Percentiles rank a stretch among this genome's conserved stretches.
Conservation (phyloP, 306 rosid genomes). For the Erythrophleum fordii region DNA sequence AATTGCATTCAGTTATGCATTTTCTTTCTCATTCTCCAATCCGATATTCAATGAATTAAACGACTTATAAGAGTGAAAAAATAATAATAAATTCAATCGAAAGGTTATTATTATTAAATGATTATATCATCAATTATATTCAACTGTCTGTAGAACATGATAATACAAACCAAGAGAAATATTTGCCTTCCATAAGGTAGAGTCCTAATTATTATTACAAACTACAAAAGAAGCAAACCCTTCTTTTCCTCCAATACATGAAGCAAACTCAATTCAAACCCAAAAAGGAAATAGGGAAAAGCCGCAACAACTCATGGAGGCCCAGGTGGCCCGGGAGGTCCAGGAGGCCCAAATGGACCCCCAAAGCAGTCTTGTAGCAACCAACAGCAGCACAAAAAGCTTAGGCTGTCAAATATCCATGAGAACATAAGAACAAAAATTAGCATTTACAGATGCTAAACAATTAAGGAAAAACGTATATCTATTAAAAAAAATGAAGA, state of each 20-base stretch:
- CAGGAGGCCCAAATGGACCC: conserved; percentile 48
- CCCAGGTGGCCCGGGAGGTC: conserved; percentile 38
- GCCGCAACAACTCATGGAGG: conserved; percentile 3
- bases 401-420: conserved; percentile 44
- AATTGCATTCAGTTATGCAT: too few species aligned
- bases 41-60: too few species aligned
- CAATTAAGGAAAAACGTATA: not conserved
- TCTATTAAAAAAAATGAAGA: not conserved
- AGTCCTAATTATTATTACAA: not conserved
- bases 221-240: not conserved
- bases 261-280: too few species aligned
- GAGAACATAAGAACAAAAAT: not conserved
- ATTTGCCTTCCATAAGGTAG: not conserved
- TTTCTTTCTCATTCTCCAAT: too few species aligned
- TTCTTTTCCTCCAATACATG: too few species aligned
- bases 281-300: not conserved
- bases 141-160: not conserved
- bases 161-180: conserved; percentile 22
- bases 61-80: too few species aligned
- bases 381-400: conserved; percentile 67
- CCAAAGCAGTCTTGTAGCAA: conserved; percentile 62
- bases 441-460: not conserved
- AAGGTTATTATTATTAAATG: not conserved
- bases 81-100: not conserved
- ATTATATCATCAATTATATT: not conserved